These are phyloP conservation scores for Fusarium sp. DNA, from an alignment of 2,329 filamentous ascomycete species.

Conservation along the genomic window DNA sequence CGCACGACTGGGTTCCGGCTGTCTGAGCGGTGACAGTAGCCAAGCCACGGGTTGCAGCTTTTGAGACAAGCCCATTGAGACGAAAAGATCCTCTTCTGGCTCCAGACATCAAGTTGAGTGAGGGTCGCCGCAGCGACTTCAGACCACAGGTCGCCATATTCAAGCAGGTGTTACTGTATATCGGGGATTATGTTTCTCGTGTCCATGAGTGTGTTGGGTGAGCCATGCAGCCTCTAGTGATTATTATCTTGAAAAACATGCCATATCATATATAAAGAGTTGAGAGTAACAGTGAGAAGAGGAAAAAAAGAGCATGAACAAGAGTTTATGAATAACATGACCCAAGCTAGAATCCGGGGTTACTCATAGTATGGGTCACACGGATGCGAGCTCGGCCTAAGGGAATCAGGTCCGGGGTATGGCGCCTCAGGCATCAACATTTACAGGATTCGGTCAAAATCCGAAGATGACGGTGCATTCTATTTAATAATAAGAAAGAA, in stretches of 20 bases:
- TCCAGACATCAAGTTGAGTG: conserved; percentile 27
- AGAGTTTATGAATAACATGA: conserved; percentile 22
- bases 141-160: conserved; percentile 35
- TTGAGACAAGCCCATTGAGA: conserved; percentile 26
- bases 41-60: conserved; percentile 28
- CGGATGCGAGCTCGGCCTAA: conserved; percentile 29
- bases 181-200: conserved; percentile 14
- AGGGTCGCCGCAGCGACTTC: conserved; percentile 40
- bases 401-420: conserved; percentile 14
- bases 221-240: conserved; percentile 12
- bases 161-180: conserved; percentile 20
- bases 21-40: conserved; percentile 31
- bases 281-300: neutral
- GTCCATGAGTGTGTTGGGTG: conserved; percentile 13
- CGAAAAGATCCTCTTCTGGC: conserved; percentile 22
- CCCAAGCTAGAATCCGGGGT: conserved; percentile 30
- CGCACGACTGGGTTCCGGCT: conserved; percentile 12
- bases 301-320: neutral
- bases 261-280: conserved; percentile 9
- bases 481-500: neutral
- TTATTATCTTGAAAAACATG: conserved; percentile 2
- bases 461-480: conserved; percentile 21
- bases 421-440: conserved; percentile 27
- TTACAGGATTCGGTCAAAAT: conserved; percentile 30
- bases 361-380: conserved; percentile 35